These are phyloP conservation scores for Lactarius tabidus DNA, from an alignment of 768 basidiomycete species.

Conservation along the genomic window DNA sequence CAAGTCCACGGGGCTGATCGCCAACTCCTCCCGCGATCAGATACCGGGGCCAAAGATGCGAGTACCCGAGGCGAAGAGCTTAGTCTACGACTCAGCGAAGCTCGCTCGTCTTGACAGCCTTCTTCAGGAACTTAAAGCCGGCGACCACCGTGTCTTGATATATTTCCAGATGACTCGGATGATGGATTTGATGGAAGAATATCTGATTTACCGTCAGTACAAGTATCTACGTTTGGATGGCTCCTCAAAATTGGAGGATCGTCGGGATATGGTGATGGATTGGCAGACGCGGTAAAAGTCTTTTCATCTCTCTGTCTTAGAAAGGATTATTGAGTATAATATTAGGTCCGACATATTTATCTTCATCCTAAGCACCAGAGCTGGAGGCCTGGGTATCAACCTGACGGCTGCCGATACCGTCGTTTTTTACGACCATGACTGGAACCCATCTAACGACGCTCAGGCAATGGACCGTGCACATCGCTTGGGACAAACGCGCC, in stretches of 20 bases:
- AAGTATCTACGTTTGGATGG: slow-evolving; percentile 93
- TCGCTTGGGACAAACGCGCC: slow-evolving; percentile 92
- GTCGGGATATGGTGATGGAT: slow-evolving; percentile 98
- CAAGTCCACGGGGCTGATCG: slow-evolving; percentile 63
- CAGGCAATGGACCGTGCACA: slow-evolving; percentile 99
- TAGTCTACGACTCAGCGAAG: slow-evolving; percentile 96
- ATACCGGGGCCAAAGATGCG: slow-evolving; percentile 81
- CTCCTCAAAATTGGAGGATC: slow-evolving; percentile 89
- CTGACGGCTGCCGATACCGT: slow-evolving; percentile 95
- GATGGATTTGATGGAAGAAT: slow-evolving; percentile 99
- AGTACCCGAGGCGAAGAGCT: slow-evolving; percentile 90
- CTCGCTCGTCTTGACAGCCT: slow-evolving; percentile 84
- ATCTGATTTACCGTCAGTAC: slow-evolving; percentile 93
- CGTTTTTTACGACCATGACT: slow-evolving; percentile 91
- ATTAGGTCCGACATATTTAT: slow-evolving; percentile 81
- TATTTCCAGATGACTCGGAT: slow-evolving; percentile 99
- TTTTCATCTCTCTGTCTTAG: slow-evolving; percentile 26
- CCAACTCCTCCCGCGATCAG: slow-evolving; percentile 62
- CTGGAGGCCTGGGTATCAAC: slow-evolving; percentile 96
- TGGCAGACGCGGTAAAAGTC: slow-evolving; percentile 88
- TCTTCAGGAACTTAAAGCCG: slow-evolving; percentile 88
- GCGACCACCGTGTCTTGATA: slow-evolving; percentile 89
- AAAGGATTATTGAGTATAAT: slow-evolving; percentile 2
- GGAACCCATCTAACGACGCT: slow-evolving; percentile 97
- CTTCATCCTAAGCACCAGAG: slow-evolving; percentile 88